Evolutionary conservation across 1,284 basidiomycete genomes (phyloP).

Genomic region (Sporisorium reilianum): DNA sequence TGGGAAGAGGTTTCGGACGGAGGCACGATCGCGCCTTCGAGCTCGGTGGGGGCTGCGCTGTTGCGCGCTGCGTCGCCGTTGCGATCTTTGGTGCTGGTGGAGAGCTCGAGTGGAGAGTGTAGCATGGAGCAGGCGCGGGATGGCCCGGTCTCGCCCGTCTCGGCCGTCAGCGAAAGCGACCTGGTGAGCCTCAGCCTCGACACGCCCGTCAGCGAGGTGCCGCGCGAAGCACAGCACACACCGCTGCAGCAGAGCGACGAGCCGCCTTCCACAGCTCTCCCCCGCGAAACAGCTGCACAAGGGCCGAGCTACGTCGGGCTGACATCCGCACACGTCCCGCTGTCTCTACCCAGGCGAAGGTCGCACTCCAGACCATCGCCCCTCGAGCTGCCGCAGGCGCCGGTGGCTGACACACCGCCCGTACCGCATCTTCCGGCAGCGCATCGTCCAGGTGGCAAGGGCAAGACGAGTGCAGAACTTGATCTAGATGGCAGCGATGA

Average conservation of each 20-base stretch:
- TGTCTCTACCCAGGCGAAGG: conserved; percentile 18
- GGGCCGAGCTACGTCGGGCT: conserved; percentile 17
- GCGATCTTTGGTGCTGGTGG: background rate
- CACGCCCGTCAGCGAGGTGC: conserved; percentile 11
- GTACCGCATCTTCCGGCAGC: conserved; percentile 3
- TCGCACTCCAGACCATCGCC: conserved; percentile 19
- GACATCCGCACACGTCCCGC: conserved; percentile 18
- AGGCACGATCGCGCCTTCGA: conserved; percentile 39
- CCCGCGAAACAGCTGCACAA: background rate
- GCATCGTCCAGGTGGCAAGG: too few species aligned
- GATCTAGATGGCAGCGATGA: conserved; percentile 23
- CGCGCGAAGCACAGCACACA: background rate
- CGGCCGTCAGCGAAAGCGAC: conserved; percentile 16
- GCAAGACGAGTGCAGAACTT: background rate
- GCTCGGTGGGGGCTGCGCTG: conserved; percentile 9
- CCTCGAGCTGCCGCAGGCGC: background rate
- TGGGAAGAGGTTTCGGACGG: conserved; percentile 58
- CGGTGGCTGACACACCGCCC: background rate
- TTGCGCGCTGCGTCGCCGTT: conserved; percentile 17
- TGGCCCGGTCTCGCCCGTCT: conserved; percentile 7
- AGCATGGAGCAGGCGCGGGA: background rate
- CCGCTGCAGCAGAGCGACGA: background rate
- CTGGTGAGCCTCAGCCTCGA: conserved; percentile 23
- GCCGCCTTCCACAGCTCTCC: background rate
- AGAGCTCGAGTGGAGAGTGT: background rate